Base-by-base conservation (phyloP, 1,284 basidiomycete species). In the Marasmius oreades region DNA sequence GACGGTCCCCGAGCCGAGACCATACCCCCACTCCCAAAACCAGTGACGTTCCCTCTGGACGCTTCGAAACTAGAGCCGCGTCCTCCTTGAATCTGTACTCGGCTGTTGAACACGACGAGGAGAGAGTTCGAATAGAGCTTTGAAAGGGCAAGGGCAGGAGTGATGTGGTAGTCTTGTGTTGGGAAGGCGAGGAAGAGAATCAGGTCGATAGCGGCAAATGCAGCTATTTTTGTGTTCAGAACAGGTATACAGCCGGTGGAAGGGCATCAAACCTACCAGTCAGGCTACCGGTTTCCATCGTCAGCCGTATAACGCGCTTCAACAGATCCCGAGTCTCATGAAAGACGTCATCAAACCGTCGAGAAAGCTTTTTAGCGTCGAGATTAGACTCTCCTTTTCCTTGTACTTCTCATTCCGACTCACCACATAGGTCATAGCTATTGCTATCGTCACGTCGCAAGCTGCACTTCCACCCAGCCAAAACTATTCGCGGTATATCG, bases 71-170 rank as follows among this genome's bases (percentile, higher is more conserved):
- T 7, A 11, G 24, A n/a, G 4, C 47, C 47, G 16, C 47, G 47
- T 12, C 23, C 24, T 3, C 31, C 26, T 2, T 23, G 28, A 18
- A 50, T 50, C 7, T 26, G 24, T 31, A 50, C 26, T 33, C 47
- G 47, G 47, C 47, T 50, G 18, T 50, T 50, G 47, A 50, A 50
- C n/a, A 50, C 47, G 18, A 50, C 47, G 3, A 50, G 26, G 4
- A 60, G 50, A 5, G 59, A 53, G 45, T 60, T 60, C 1, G 59
- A 57, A 39, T 60, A 60, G 0, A 57, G 20, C 36, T 60, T 60
- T 7, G 52, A 52, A 12, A 60, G 47, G 8, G 36, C 51, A 11
- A 60, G 50, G 14, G 59, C 59, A 7, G 56, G 56, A 20, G 47
- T 44, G 4, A 51, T 55, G 24, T 57, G 52, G 36, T 57, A 60